Evolutionary conservation across 441 rosid species (phyloP), one percentile per base, ranked within the genome.

Genomic region (Syzygium syzygioides): DNA sequence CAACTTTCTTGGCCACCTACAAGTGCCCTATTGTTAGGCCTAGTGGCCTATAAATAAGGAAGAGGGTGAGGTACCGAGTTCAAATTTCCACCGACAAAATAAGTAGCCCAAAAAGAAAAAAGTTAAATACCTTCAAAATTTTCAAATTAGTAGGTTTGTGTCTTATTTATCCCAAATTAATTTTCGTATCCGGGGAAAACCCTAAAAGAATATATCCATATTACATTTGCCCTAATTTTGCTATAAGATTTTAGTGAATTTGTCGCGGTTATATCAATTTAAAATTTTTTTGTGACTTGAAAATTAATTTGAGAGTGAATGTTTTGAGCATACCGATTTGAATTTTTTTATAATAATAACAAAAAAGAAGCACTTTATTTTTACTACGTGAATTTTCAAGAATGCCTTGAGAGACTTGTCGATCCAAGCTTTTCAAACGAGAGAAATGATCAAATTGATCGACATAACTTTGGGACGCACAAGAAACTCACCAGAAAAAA

Each of bases 311-410:
- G 3, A 28, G 14, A 14, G 32, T 28, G 3, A 60, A 60, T 60
- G 32, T 60, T 14, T 0, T 1, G 14, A 2, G 34, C 14, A 14
- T 28, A 60, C 6, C 7, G 14, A 14, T n/a, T 62, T 62, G 34
- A 7, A 14, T 13, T 14, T 14, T 50, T 60, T 60, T 28, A 60
- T 3, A 6, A 0, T 6, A 1, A 12, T 1, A 28, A 60, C 0
- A 6, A 3, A n/a, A n/a, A 62, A 62, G 7, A 8, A 2, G 4
- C 10, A 14, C 5, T n/a, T n/a, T n/a, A 7, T 32, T 19, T 17
- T 68, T 0, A 2, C 0, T 34, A 10, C 14, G 19, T 34, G 19
- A 32, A 9, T 9, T 34, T 6, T 1, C 20, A 1, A 32, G 25
- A 32, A 9, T 18, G 45, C 45, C 13, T 66, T 32, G 19, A 32